A percentile compares a stretch with the other conserved stretches of the same genome.
These are phyloP conservation scores for Paraglomus occultum DNA, from an alignment of 192 early-diverging fungal genomes.

Conservation along the genomic window DNA sequence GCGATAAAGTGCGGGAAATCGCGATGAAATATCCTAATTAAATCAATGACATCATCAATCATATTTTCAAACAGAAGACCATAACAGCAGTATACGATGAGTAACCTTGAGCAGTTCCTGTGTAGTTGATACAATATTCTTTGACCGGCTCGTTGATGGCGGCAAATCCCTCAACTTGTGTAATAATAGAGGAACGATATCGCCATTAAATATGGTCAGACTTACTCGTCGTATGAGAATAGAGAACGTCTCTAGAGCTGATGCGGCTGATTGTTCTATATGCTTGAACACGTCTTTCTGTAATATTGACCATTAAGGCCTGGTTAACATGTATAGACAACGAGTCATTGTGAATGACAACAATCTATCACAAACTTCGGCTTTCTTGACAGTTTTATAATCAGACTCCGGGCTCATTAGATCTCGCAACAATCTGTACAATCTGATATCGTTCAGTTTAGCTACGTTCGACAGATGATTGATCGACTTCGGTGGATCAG, in stretches of 20 bases:
- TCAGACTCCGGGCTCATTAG: slow-evolving; percentile 70
- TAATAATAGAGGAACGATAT: slow-evolving; percentile 60
- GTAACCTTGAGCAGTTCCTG: slow-evolving; percentile 53
- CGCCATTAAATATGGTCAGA: slow-evolving; percentile 72
- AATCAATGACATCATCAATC: background rate
- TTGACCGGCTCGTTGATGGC: too few relatives aligned
- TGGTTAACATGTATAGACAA: background rate
- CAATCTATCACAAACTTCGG: slow-evolving; percentile 44
- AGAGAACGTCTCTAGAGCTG: slow-evolving; percentile 66
- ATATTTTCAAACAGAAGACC: background rate
- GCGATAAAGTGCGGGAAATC: slow-evolving; percentile 61
- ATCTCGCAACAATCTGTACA: slow-evolving; percentile 66
- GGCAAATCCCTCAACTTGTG: slow-evolving; percentile 37
- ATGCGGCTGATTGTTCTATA: slow-evolving; percentile 60
- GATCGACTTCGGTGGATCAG: slow-evolving; percentile 65
- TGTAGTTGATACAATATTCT: slow-evolving; percentile 38
- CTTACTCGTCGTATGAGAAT: slow-evolving; percentile 74
- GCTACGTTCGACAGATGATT: slow-evolving; percentile 69
- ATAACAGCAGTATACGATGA: too few relatives aligned
- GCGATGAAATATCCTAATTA: slow-evolving; percentile 42
- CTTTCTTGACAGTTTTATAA: slow-evolving; percentile 69
- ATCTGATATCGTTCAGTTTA: slow-evolving; percentile 58
- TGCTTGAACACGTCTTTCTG: slow-evolving; percentile 60
- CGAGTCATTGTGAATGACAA: background rate
- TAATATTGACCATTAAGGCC: background rate